Percentiles rank a stretch among this genome's conserved stretches.
phyloP scores from a whole-genome alignment of 768 basidiomycete species.

The Trametes cingulata region DNA sequence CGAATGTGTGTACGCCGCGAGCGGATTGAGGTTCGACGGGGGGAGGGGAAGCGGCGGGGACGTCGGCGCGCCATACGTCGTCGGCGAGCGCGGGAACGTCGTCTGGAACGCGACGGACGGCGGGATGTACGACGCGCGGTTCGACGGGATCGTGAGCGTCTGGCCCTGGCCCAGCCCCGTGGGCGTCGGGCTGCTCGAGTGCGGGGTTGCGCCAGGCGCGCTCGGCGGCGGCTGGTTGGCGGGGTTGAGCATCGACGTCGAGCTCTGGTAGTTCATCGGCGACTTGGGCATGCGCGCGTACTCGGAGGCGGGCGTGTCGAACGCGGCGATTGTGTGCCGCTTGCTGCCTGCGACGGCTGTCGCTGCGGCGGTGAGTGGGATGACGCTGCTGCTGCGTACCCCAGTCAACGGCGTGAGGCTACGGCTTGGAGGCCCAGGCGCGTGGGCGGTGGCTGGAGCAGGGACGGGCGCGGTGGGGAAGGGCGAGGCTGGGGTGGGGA shows the following conservation, averaged over 20 bases:
- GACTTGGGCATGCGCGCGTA: conserved; percentile 27
- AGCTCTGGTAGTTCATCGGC: conserved; percentile 33
- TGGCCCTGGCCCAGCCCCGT: conserved; percentile 13
- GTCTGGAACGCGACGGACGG: conserved; percentile 39
- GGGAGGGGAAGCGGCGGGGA: conserved; percentile 33
- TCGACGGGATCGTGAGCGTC: conserved; percentile 11
- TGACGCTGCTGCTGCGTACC: conserved; percentile 38
- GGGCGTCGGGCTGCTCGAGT: conserved; percentile 18
- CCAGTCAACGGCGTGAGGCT: conserved; percentile 26
- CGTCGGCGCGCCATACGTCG: conserved; percentile 48
- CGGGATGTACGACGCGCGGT: conserved; percentile 30
- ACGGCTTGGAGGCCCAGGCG: conserved; percentile 9
- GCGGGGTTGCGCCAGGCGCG: conserved; percentile 1
- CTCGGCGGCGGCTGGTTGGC: conserved; percentile 28
- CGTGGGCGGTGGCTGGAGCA: conserved; percentile 48
- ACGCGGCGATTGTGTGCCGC: conserved; percentile 51
- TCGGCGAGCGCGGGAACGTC: conserved; percentile 45
- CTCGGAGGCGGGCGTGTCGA: conserved; percentile 32
- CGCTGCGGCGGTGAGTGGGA: conserved; percentile 37
- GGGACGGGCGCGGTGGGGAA: conserved; percentile 51
- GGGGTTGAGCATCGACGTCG: conserved; percentile 34
- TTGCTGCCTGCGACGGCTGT: conserved; percentile 54
- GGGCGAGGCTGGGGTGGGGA: conserved; percentile 67
- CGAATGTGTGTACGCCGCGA: conserved; percentile 5
- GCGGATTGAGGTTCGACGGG: conserved; percentile 28